phyloP scores from a whole-genome alignment of 2,329 filamentous ascomycete species.

The Fusarium sororula region DNA sequence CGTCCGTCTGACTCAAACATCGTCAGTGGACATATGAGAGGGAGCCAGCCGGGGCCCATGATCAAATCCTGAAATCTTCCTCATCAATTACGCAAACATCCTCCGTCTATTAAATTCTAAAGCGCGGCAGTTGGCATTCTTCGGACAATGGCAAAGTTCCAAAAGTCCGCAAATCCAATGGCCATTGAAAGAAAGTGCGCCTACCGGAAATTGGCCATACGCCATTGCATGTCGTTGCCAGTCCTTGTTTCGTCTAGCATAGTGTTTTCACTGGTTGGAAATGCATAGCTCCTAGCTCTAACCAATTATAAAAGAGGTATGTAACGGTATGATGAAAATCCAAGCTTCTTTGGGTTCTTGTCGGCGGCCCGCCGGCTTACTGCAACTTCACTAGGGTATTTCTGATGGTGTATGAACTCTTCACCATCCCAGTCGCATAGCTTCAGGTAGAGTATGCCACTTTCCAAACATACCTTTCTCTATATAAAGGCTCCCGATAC shows the following conservation, averaged over 20 bases:
- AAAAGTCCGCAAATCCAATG: not conserved
- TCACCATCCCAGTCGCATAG: not conserved
- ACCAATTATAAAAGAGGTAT: not conserved
- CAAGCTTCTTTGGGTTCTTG: not conserved
- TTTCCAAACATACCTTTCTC: not conserved
- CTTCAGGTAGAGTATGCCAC: not conserved
- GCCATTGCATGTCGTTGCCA: not conserved
- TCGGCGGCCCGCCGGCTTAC: not conserved
- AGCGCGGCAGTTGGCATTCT: not conserved
- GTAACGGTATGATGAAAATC: fast-evolving
- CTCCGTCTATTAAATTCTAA: not conserved
- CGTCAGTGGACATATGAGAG: too few species aligned
- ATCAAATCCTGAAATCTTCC: not conserved
- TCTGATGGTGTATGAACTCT: not conserved
- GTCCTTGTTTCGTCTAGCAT: not conserved
- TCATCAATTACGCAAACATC: not conserved
- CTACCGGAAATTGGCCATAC: not conserved
- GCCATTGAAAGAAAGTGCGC: not conserved
- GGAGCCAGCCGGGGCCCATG: too few species aligned
- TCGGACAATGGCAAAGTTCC: not conserved
- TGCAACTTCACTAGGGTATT: not conserved
- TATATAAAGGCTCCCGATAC: not conserved
- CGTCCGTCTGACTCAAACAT: too few species aligned
- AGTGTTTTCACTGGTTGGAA: not conserved
- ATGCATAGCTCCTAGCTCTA: fast-evolving